Evolutionary conservation across 331 rosid genomes (phyloP), one percentile per base, ranked within the genome.

Genomic region (Telfairia occidentalis): DNA sequence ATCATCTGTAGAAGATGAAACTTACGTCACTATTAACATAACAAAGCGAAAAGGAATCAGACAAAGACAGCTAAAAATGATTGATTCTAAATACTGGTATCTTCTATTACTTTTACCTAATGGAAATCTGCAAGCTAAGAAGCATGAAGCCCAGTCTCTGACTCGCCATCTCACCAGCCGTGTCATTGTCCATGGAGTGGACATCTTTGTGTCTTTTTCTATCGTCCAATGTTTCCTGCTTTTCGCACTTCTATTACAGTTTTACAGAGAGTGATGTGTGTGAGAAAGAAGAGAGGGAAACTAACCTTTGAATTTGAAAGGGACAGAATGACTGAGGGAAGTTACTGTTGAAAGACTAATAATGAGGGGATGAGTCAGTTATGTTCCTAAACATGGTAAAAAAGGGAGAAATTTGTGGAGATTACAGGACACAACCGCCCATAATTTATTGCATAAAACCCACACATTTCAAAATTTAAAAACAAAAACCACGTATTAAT

Each of bases 61-160:
- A 16, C 3, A 59, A 38, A 80, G 73, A 53, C 73, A 75, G 11
- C 54, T 64, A 13, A 29, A 7, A 77, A 13, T 55, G 50, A 26
- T 45, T 23, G 53, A 21, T 21, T 67, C 53, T 45, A 67, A 21
- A 58, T 42, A 29, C 24, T 8, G 30, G 37, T 66, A 2, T 71
- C 35, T 34, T 24, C 2, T 10, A 21, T 45, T 48, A 23, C 18
- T 26, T 53, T 74, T 82, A 88, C 92, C 87, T 76, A 79, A 65
- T 75, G 86, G 73, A 63, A 89, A 72, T 69, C 79, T 76, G 76
- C 73, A 79, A 74, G 84, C 82, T 49, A 77, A 58, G 83, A 86
- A 86, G 82, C 88, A 86, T 28, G 91, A 88, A 55, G 82, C 84
- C 78, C 86, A 84, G 67, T 85, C 86, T 42, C 85, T 78, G 50